A percentile compares a stretch with the other conserved stretches of the same genome.
Conservation (phyloP, 805 yeast species). For the Yarrowia divulgata region DNA sequence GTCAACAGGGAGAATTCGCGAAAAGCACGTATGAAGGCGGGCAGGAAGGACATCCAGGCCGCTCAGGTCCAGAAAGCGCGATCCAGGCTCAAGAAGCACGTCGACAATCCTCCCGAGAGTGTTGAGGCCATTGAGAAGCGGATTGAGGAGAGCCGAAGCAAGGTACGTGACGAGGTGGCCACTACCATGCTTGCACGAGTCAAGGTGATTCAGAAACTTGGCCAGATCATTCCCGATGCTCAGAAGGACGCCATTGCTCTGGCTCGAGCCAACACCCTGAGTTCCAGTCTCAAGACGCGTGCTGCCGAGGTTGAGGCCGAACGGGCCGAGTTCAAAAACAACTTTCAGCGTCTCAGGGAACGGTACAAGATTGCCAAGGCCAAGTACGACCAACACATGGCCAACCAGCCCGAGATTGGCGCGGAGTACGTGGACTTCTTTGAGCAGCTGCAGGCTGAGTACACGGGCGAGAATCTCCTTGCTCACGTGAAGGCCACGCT, state of each 20-base stretch:
- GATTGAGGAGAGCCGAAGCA: neutral
- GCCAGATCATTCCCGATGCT: neutral
- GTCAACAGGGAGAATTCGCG: neutral
- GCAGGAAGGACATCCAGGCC: neutral
- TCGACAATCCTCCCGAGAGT: neutral
- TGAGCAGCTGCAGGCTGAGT: neutral
- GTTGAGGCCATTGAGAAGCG: neutral
- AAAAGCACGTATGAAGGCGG: neutral
- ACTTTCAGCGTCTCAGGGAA: neutral
- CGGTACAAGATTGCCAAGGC: neutral
- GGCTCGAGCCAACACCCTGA: neutral
- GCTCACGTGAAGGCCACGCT: constrained; percentile 7
- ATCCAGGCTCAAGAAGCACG: neutral
- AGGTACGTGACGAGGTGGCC: neutral
- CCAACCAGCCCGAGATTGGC: neutral
- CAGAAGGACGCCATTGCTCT: constrained; percentile 5
- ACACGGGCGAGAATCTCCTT: neutral
- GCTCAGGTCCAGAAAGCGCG: neutral
- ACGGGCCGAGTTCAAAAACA: neutral
- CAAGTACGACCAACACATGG: neutral
- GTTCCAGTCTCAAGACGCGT: neutral
- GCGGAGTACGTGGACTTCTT: neutral
- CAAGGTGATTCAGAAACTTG: neutral
- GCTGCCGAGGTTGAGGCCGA: neutral
- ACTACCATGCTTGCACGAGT: neutral